These are phyloP conservation scores for Babesia sp. DNA, from an alignment of 169 alveolate genomes.

Conservation along the genomic window DNA sequence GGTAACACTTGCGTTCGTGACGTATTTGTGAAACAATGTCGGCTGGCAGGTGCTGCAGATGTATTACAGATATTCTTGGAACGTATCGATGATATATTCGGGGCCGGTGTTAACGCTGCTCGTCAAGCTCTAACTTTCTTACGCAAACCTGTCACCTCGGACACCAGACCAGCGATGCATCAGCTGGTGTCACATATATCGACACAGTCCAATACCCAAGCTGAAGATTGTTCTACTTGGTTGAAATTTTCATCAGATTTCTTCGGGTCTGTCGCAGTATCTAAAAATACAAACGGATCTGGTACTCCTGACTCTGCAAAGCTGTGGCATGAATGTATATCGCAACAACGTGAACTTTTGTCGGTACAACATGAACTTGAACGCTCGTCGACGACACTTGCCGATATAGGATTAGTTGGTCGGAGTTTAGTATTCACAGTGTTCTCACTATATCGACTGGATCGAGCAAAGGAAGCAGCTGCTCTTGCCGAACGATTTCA, in stretches of 20 bases:
- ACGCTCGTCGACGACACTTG: neutral
- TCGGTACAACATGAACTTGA: constrained; percentile 30
- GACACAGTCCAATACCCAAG: neutral
- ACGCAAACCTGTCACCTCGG: neutral
- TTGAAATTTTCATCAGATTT: constrained; percentile 34
- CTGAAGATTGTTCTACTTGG: constrained; percentile 28
- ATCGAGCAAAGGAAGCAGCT: constrained; percentile 43
- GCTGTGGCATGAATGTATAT: constrained; percentile 48
- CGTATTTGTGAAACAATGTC: constrained; percentile 45
- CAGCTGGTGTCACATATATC: constrained; percentile 17
- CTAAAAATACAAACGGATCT: constrained; percentile 2
- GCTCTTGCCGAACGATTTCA: constrained; percentile 24
- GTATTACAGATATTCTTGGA: constrained; percentile 45
- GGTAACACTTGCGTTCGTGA: constrained; percentile 38
- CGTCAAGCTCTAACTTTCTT: constrained; percentile 3
- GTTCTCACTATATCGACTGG: constrained; percentile 33
- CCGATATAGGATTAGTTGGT: constrained; percentile 21
- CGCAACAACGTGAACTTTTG: constrained; percentile 38
- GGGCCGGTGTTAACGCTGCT: constrained; percentile 53
- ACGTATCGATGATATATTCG: constrained; percentile 32
- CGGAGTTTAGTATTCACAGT: constrained; percentile 47
- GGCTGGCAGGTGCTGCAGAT: constrained; percentile 9
- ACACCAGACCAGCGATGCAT: constrained; percentile 9
- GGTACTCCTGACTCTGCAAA: constrained; percentile 1
- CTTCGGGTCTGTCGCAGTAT: constrained; percentile 18